These are phyloP conservation scores for Aspergillus coremiiformis DNA, from an alignment of 495 filamentous ascomycete genomes.

Conservation along the genomic window DNA sequence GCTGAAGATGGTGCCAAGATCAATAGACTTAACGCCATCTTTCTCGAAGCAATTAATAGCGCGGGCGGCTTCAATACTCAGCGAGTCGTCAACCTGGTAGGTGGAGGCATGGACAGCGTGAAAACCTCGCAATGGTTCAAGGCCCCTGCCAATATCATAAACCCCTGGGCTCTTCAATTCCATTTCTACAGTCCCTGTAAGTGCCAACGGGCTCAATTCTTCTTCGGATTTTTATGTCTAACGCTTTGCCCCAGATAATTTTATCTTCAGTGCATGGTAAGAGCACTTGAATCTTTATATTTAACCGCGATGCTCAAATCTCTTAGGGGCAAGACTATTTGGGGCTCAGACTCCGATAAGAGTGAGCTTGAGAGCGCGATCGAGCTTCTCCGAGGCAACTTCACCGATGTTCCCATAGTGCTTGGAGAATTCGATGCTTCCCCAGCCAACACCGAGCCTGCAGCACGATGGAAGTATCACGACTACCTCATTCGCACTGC, in stretches of 20 bases:
- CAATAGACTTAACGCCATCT: constrained; percentile 52
- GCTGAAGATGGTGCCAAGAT: constrained; percentile 42
- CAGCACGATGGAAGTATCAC: constrained; percentile 51
- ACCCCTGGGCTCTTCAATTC: constrained; percentile 56
- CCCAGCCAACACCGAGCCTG: constrained; percentile 42
- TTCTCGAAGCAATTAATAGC: constrained; percentile 46
- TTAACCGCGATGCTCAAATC: neutral
- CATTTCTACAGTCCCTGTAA: constrained; percentile 56
- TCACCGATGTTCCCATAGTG: constrained; percentile 47
- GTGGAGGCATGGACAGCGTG: constrained; percentile 41
- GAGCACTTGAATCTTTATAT: neutral
- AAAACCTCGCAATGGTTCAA: constrained; percentile 51
- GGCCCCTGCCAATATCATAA: constrained; percentile 39
- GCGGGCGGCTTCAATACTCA: constrained; percentile 50
- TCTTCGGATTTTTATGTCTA: constrained; percentile 10
- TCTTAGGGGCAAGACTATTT: constrained; percentile 50
- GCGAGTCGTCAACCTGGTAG: constrained; percentile 51
- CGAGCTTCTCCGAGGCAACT: constrained; percentile 42
- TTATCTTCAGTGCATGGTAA: constrained; percentile 43
- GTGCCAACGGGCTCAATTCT: constrained; percentile 4
- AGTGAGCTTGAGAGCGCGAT: constrained; percentile 44
- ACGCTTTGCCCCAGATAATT: constrained; percentile 28
- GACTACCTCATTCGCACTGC: constrained; percentile 46
- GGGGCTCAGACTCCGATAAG: constrained; percentile 51
- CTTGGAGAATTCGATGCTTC: constrained; percentile 54